Evolutionary conservation across 2,329 filamentous ascomycete genomes (phyloP), one percentile per base, ranked within the genome.

Genomic region (Lachnellula arida): DNA sequence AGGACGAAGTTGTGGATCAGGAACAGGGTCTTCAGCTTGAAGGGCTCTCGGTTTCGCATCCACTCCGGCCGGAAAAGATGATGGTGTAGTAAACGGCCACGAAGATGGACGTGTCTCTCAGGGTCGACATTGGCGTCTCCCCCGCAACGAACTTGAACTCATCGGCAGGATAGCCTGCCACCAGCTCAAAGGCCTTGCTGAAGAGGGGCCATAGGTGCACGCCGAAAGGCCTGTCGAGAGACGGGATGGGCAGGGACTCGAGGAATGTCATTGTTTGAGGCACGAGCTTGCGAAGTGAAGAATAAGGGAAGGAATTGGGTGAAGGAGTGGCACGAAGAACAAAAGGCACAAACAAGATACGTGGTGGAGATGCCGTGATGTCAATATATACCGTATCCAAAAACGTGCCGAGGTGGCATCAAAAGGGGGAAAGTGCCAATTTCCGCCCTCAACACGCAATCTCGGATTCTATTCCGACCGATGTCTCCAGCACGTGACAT

Each of bases 1-100:
- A 99, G 79, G 78, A 92, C 85, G 69, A 97, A 87, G 81, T 99
- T 99, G 84, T 99, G 93, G 71, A 97, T 82, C 77, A 96, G 88
- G 81, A 97, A 97, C 57, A 94, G 78, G 15, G 81, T 78, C 79
- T 90, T 94, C 70, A 97, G 83, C 81, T 95, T 89, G 78, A 94
- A 87, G 22, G 93, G 81, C 71, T 87, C 80, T 62, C 90, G 84
- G 69, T 88, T 87, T 76, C 90, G 89, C 94, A 97, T 97, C 67
- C 91, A 72, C 75, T 95, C 90, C 93, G 84, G 58, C 93, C 94
- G 62, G 92, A 91, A 65, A 97, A 95, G 69, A 97, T 94, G 76
- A 96, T 78, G 64, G 88, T 76, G 75, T 97, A 97, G 86, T 97
- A 99, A 71, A 89, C 77, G 70, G 91, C 77, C 67, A 97, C 86